Evolutionary conservation across 116 monocot genomes (phyloP), one percentile per base, ranked within the genome.

Genomic region (Zostera marina): DNA sequence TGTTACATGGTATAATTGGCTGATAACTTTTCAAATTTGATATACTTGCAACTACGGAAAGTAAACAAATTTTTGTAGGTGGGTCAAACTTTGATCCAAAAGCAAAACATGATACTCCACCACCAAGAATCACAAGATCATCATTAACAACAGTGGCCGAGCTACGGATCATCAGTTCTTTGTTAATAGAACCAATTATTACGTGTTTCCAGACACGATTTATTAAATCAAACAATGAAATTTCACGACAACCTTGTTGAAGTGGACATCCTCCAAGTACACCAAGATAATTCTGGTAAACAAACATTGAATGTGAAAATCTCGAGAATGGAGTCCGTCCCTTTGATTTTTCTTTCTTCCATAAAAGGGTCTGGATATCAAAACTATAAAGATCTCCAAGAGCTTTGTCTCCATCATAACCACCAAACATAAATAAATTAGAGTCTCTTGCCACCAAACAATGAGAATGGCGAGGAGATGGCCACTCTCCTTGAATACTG

Each of bases 31-130:
- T 20, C 3, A 0, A 42, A 22, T 59, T 16, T 24, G 60, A 24
- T 15, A 46, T 46, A 14, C 11, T 20, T 9, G 60, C 20, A 56
- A 5, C 15, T 8, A 45, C 9, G 3, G 65, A 21, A 55, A n/a
- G 65, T 45, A 65, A 54, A 46, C n/a, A 44, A 56, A 96, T 69
- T 72, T 76, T 85, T 69, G 76, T 76, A 60, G 85, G 85, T 17
- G 52, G 65, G 64, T 74, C 82, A 73, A 96, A 96, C 52, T 80
- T 88, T 63, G 88, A 74, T 1, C 96, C 96, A 78, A 96, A 96
- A 65, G 96, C 94, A 85, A 88, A 94, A 64, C 94, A 94, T 63
- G 94, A 84, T 52, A 79, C 84, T 42, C 94, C 94, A 65, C 94
- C 94, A 62, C 94, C 85, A 63, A 94, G 25, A 66, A 89, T 67